Evolutionary conservation across 2,329 filamentous ascomycete genomes (phyloP).

Genomic region (Claviceps africana): DNA sequence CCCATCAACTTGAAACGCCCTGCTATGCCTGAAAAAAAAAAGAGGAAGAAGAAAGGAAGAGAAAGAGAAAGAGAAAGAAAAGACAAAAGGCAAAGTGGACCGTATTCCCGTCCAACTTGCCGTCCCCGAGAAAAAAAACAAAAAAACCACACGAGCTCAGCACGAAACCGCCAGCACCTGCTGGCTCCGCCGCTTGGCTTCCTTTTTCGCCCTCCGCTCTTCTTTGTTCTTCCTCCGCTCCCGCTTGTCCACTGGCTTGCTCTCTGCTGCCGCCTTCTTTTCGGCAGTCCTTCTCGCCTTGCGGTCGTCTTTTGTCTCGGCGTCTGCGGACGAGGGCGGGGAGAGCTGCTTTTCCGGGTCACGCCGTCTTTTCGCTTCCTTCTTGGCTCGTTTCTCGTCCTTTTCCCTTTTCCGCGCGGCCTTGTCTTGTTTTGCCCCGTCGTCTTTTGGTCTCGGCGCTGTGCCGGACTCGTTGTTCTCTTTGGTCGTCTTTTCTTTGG

Average conservation of each 20-base stretch:
- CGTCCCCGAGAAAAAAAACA: not conserved
- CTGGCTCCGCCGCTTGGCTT: constrained; percentile 25
- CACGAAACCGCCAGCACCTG: constrained; percentile 15
- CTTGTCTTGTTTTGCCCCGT: not conserved
- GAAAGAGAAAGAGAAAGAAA: not conserved
- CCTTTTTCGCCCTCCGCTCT: constrained; percentile 31
- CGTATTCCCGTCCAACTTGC: not conserved
- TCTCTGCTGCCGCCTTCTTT: constrained; percentile 17
- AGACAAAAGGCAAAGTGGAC: not conserved
- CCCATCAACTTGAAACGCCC: constrained; percentile 1
- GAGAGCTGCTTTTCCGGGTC: not conserved
- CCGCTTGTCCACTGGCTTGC: constrained; percentile 11
- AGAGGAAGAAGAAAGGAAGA: not conserved
- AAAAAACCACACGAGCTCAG: not conserved
- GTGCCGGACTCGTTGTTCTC: not conserved
- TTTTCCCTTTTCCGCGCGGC: not conserved
- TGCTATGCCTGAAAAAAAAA: constrained; percentile 3
- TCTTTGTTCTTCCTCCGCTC: constrained; percentile 17
- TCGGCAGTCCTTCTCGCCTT: constrained; percentile 20
- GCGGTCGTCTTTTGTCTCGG: constrained; percentile 29
- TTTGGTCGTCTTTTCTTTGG: constrained; percentile 2
- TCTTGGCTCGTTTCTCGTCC: constrained; percentile 4
- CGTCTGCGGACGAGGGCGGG: not conserved
- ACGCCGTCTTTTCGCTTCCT: constrained; percentile 13
- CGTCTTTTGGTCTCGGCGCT: not conserved